Evolutionary conservation across 2,329 filamentous ascomycete species (phyloP).

Genomic region (Sphaceloma murrayae): DNA sequence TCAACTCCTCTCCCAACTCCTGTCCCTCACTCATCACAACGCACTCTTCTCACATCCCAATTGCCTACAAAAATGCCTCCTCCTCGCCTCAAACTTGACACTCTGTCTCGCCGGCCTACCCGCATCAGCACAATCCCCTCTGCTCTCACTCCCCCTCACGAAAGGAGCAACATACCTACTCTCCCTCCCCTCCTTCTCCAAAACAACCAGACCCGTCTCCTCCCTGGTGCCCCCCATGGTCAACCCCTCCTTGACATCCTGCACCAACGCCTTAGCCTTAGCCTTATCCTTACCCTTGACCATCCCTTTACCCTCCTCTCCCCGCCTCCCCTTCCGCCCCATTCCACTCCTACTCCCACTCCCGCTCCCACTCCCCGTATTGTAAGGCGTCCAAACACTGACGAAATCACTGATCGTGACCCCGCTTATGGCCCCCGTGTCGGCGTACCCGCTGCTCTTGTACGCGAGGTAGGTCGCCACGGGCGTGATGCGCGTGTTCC

Average conservation of each 20-base stretch:
- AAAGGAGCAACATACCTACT: background rate
- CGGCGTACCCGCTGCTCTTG: conserved; percentile 18
- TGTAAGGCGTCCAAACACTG: conserved; percentile 19
- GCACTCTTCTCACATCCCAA: conserved; percentile 13
- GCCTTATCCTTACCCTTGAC: background rate
- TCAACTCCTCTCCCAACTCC: background rate
- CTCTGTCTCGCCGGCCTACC: conserved; percentile 12
- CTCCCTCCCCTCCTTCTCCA: conserved; percentile 15
- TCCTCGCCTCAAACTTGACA: conserved; percentile 10
- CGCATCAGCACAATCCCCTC: background rate
- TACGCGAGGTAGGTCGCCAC: conserved; percentile 19
- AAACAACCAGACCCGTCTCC: conserved; percentile 2
- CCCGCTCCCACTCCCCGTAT: conserved; percentile 14
- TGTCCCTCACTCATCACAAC: background rate
- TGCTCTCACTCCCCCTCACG: background rate
- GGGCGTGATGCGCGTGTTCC: conserved; percentile 20
- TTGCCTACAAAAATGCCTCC: conserved; percentile 15
- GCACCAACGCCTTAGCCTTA: background rate
- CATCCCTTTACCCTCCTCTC: background rate
- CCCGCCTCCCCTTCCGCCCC: background rate
- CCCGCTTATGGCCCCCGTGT: conserved; percentile 17
- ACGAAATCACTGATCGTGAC: conserved; percentile 20
- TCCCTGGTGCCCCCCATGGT: conserved; percentile 6
- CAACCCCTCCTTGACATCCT: conserved; percentile 1
- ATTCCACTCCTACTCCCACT: conserved; percentile 6